These are phyloP conservation scores for Raddia distichophylla DNA, from an alignment of 176 grass and related monocot species.

Conservation along the genomic window DNA sequence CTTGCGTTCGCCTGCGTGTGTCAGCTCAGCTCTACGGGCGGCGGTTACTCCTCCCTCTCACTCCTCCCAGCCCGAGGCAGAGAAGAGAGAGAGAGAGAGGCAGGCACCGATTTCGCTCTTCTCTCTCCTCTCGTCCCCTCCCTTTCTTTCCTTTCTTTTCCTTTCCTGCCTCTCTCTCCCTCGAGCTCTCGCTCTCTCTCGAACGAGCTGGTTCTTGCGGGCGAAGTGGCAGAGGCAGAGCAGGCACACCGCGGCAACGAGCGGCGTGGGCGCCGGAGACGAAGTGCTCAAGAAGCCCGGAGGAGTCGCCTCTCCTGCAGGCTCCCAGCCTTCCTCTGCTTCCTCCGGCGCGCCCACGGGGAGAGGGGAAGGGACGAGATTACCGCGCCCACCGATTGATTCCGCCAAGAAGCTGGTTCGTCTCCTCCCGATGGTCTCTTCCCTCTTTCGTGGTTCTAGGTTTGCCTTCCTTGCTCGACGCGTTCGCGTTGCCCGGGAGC, in stretches of 20 bases:
- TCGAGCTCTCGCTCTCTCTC: not conserved
- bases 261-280: not conserved
- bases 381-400: conserved; percentile 30
- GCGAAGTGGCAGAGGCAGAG: not conserved
- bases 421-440: not conserved
- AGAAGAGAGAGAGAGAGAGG: not conserved
- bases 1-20: conserved; percentile 37
- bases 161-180: not conserved
- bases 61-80: not conserved
- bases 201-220: not conserved
- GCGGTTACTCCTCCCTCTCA: not conserved
- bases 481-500: not conserved
- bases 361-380: not conserved
- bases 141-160: not conserved
- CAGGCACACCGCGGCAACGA: not conserved
- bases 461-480: not conserved
- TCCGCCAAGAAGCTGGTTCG: conserved; percentile 35
- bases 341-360: not conserved
- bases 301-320: not conserved
- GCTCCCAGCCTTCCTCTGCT: not conserved
- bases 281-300: not conserved
- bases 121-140: too few species aligned
- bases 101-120: not conserved
- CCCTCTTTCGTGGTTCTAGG: not conserved
- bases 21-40: conserved; percentile 25